Evolutionary conservation across 352 stramenopile genomes (phyloP).

Genomic region (Phytophthora pistaciae): DNA sequence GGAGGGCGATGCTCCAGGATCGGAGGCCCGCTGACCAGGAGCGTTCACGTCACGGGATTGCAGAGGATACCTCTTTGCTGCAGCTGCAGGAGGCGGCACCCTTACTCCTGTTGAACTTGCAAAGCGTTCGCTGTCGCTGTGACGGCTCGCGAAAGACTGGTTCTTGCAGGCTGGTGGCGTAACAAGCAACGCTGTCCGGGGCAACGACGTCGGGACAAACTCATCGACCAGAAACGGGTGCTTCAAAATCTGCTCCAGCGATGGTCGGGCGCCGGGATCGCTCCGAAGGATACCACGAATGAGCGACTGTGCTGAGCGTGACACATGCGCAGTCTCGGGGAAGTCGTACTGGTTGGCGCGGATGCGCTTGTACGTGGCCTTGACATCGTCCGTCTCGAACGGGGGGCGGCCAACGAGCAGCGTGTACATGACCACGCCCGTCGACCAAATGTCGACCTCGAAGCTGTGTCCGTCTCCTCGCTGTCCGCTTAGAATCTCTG

Average conservation of each 20-base stretch:
- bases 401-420: conserved; percentile 97
- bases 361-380: conserved; percentile 98
- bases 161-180: conserved; percentile 73
- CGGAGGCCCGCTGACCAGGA: conserved; percentile 33
- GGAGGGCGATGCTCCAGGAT: conserved; percentile 29
- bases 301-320: conserved; percentile 73
- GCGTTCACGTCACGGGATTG: conserved; percentile 48
- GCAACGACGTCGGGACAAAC: conserved; percentile 60
- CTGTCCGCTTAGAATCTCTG: conserved; percentile 93
- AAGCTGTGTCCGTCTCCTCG: conserved; percentile 95
- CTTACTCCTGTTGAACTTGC: conserved; percentile 29
- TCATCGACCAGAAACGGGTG: conserved; percentile 83
- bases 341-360: conserved; percentile 97
- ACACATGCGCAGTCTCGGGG: conserved; percentile 90
- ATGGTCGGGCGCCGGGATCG: conserved; percentile 75
- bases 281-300: conserved; percentile 79
- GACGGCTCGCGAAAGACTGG: conserved; percentile 29
- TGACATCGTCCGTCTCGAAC: conserved; percentile 98
- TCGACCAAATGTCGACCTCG: conserved; percentile 98
- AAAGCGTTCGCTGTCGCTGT: conserved; percentile 36
- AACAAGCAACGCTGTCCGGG: conserved; percentile 71
- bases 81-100: conserved; percentile 27
- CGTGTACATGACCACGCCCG: conserved; percentile 98
- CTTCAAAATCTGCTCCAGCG: conserved; percentile 77
- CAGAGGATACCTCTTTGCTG: conserved; percentile 47